These are phyloP conservation scores for Colletotrichum liriopes DNA, from an alignment of 2,329 filamentous ascomycete species.

Conservation along the genomic window DNA sequence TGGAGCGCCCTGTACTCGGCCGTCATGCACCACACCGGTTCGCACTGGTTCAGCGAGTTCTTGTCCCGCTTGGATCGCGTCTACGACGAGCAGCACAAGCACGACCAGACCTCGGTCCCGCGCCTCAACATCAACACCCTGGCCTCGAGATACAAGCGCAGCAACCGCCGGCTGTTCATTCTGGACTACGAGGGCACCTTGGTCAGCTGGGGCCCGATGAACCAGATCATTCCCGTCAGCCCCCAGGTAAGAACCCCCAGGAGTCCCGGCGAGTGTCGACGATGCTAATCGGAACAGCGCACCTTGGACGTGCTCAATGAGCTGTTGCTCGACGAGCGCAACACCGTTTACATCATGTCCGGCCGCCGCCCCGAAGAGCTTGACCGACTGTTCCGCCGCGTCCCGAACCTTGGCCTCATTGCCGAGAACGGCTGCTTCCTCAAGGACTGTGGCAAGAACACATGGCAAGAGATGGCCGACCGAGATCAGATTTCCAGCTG, in stretches of 20 bases:
- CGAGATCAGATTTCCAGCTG: slow-evolving; percentile 79
- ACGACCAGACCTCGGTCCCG: slow-evolving; percentile 89
- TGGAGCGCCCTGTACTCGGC: slow-evolving; percentile 83
- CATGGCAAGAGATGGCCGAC: slow-evolving; percentile 87
- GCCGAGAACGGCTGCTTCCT: slow-evolving; percentile 96
- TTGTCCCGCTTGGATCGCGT: slow-evolving; percentile 79
- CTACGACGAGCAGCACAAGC: slow-evolving; percentile 87
- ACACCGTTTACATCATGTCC: slow-evolving; percentile 95
- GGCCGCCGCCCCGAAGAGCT: slow-evolving; percentile 89
- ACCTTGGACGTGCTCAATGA: slow-evolving; percentile 88
- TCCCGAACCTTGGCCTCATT: slow-evolving; percentile 89
- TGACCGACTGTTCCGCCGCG: slow-evolving; percentile 86
- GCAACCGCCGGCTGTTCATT: slow-evolving; percentile 84
- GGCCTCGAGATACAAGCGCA: slow-evolving; percentile 75
- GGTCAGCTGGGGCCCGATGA: slow-evolving; percentile 87
- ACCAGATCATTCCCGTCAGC: slow-evolving; percentile 87
- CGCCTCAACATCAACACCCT: slow-evolving; percentile 81
- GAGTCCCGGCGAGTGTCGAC: neutral
- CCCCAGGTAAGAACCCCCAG: slow-evolving; percentile 66
- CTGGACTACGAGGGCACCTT: slow-evolving; percentile 96
- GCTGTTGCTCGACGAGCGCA: slow-evolving; percentile 83
- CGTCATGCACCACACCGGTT: slow-evolving; percentile 86
- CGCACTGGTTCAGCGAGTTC: slow-evolving; percentile 88
- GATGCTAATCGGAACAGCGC: slow-evolving; percentile 64
- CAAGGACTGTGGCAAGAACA: slow-evolving; percentile 76